phyloP scores from a whole-genome alignment of 1,139 yeast species.

The Saccharomyces hybrid region DNA sequence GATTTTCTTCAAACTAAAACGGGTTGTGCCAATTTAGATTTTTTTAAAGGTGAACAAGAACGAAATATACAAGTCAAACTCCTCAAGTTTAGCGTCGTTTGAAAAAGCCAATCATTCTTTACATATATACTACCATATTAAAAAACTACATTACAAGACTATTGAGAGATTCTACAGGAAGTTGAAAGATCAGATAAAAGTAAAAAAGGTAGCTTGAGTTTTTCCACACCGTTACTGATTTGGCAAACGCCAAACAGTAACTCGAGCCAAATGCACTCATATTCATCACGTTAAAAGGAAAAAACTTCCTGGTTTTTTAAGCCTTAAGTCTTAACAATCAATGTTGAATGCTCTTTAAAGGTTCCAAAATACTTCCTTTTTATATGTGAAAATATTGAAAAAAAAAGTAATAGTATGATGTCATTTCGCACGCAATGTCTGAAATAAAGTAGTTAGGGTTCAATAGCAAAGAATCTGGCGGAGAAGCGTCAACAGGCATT shows the following conservation, averaged over 20 bases:
- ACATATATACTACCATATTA: too few species aligned
- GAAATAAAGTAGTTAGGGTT: not conserved
- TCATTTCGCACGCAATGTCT: not conserved
- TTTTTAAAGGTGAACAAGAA: not conserved
- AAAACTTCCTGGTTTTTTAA: conserved; percentile 11
- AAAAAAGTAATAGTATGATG: not conserved
- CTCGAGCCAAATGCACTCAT: conserved; percentile 87
- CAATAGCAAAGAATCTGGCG: not conserved
- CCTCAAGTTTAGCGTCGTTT: too few species aligned
- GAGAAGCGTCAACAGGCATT: not conserved
- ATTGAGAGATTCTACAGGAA: not conserved
- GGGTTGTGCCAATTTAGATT: not conserved
- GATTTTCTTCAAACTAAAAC: not conserved
- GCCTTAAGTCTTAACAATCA: too few species aligned
- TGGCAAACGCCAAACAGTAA: conserved; percentile 31
- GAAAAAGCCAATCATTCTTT: too few species aligned
- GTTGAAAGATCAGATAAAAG: conserved; percentile 30
- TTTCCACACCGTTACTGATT: conserved; percentile 63
- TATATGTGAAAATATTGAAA: not conserved
- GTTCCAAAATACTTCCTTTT: not conserved
- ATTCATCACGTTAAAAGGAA: conserved; percentile 44
- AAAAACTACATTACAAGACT: too few species aligned
- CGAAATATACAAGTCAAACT: not conserved
- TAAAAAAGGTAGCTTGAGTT: conserved; percentile 66
- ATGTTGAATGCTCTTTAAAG: not conserved